Evolutionary conservation across 2,329 filamentous ascomycete genomes (phyloP).

Genomic region (Bipolaris gigantea): DNA sequence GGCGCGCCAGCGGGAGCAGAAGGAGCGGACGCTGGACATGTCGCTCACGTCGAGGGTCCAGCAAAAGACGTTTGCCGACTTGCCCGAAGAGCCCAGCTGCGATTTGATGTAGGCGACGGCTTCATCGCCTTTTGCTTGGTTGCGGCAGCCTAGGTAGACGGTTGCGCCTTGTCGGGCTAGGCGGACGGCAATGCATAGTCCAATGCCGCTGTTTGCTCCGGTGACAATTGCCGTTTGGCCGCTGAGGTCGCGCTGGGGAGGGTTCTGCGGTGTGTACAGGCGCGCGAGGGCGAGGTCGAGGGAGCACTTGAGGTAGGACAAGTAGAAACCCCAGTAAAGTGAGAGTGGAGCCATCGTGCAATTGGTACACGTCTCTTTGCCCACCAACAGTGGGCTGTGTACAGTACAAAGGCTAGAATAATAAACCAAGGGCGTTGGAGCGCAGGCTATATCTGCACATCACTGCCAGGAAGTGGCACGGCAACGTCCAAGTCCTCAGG

Average conservation of each 20-base stretch:
- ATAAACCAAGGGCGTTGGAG: background rate
- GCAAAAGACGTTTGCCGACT: constrained; percentile 5
- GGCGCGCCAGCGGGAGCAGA: constrained; percentile 9
- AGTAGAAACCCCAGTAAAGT: constrained; percentile 11
- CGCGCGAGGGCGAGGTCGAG: constrained; percentile 12
- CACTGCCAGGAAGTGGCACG: too few relatives aligned
- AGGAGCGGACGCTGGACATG: constrained; percentile 13
- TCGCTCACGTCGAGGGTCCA: constrained; percentile 15
- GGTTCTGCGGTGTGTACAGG: constrained; percentile 14
- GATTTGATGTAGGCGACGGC: constrained; percentile 10
- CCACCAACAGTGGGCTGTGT: background rate
- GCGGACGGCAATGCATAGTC: constrained; percentile 36
- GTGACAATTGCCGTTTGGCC: constrained; percentile 55
- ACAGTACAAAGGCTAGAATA: background rate
- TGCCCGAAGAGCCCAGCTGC: background rate
- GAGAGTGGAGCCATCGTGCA: constrained; percentile 1
- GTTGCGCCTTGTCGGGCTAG: constrained; percentile 18
- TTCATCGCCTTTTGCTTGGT: constrained; percentile 12
- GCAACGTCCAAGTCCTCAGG: too few relatives aligned
- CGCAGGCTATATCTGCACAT: background rate
- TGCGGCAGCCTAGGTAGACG: constrained; percentile 22
- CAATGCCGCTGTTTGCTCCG: constrained; percentile 56
- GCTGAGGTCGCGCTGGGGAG: constrained; percentile 30
- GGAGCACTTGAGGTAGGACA: constrained; percentile 8
- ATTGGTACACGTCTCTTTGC: background rate